Percentiles rank a stretch among this genome's conserved stretches.
These are phyloP conservation scores for Rhodotorula sp. DNA, from an alignment of 1,284 basidiomycete species.

Conservation along the genomic window DNA sequence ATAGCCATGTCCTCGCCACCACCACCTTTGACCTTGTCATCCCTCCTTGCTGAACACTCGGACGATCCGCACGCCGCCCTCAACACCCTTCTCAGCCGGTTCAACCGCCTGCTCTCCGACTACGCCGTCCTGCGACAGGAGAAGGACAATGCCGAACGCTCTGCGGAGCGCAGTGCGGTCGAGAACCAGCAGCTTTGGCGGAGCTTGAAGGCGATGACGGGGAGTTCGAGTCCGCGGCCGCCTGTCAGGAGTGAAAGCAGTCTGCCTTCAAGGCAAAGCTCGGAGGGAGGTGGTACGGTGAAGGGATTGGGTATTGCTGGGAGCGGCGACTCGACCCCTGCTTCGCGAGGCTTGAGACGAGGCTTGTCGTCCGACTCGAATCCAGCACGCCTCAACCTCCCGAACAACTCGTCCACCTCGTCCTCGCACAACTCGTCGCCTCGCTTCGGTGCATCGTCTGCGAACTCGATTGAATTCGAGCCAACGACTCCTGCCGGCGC, in stretches of 20 bases:
- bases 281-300: background rate
- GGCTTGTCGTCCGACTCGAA: conserved; percentile 1
- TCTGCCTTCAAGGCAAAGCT: conserved; percentile 10
- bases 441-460: background rate
- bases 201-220: conserved; percentile 19
- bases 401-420: background rate
- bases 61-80: conserved; percentile 27
- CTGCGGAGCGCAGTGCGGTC: conserved; percentile 10
- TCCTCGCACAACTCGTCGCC: background rate
- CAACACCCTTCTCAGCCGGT: conserved; percentile 20
- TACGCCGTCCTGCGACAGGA: conserved; percentile 11
- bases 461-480: too few relatives aligned
- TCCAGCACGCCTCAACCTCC: background rate
- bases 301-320: background rate
- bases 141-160: conserved; percentile 10
- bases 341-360: background rate
- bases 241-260: background rate
- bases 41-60: conserved; percentile 23
- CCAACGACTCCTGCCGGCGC: background rate
- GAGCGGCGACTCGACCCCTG: background rate
- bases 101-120: conserved; percentile 27
- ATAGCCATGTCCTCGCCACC: background rate
- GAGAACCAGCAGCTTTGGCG: conserved; percentile 37
- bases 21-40: background rate
- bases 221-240: conserved; percentile 23